phyloP scores from a whole-genome alignment of 805 yeast species.

The Myxozyma sirexii region DNA sequence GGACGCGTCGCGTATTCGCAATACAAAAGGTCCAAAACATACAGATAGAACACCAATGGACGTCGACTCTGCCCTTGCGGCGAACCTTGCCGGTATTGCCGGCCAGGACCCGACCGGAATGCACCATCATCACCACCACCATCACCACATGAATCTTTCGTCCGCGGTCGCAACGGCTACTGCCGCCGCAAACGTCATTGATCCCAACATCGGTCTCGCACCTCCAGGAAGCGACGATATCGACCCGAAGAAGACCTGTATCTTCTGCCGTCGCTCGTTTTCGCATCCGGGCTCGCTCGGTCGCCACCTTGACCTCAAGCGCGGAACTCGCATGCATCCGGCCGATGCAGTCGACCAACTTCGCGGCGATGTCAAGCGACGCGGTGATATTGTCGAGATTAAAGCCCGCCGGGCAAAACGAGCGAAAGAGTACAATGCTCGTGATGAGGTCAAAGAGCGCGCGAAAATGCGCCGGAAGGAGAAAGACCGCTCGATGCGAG shows the following conservation, averaged over 20 bases:
- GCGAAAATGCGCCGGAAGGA: slow-evolving; percentile 50
- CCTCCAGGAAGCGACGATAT: slow-evolving; percentile 17
- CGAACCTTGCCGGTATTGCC: slow-evolving; percentile 29
- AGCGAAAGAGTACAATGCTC: slow-evolving; percentile 51
- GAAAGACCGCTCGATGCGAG: slow-evolving; percentile 49
- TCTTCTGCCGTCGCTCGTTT: slow-evolving; percentile 57
- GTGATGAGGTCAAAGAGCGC: slow-evolving; percentile 53
- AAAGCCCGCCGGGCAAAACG: slow-evolving; percentile 47
- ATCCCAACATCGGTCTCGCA: slow-evolving; percentile 25
- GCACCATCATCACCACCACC: slow-evolving; percentile 31
- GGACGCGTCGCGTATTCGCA: neutral
- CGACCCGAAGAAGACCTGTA: slow-evolving; percentile 48
- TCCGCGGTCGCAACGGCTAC: slow-evolving; percentile 21
- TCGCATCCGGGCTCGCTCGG: slow-evolving; percentile 63
- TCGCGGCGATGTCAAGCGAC: slow-evolving; percentile 54
- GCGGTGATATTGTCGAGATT: slow-evolving; percentile 52
- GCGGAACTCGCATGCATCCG: slow-evolving; percentile 59
- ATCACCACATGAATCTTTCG: slow-evolving; percentile 27
- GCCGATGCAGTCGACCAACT: slow-evolving; percentile 50
- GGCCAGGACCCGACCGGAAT: slow-evolving; percentile 23
- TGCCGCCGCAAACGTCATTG: slow-evolving; percentile 34
- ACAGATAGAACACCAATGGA: slow-evolving; percentile 9
- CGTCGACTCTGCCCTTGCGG: slow-evolving; percentile 32
- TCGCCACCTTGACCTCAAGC: slow-evolving; percentile 59
- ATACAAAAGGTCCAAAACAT: neutral